Conservation (phyloP, 148 eudicot species). For the Heliamphora exappendiculata region DNA sequence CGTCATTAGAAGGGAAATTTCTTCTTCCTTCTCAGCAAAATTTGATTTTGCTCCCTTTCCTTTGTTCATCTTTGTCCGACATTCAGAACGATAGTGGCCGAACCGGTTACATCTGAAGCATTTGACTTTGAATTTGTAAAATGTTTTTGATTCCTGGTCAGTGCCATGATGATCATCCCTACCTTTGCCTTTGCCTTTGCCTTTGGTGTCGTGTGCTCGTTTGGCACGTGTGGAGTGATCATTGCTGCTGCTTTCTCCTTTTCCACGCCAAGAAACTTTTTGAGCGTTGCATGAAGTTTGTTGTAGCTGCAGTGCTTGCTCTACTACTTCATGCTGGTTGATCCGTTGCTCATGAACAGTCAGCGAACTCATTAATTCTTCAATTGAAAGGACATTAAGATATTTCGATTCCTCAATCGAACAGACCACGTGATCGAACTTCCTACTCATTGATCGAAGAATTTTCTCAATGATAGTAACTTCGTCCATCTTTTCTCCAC, state of each 20-base stretch:
- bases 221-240: too few relatives aligned
- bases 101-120: background rate
- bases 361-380: background rate
- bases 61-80: background rate
- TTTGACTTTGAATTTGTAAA: background rate
- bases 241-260: too few relatives aligned
- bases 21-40: background rate
- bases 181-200: background rate
- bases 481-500: background rate
- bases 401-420: background rate
- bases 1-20: background rate
- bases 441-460: background rate
- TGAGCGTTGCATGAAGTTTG: background rate
- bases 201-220: background rate
- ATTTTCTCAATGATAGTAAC: background rate
- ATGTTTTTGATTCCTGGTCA: background rate
- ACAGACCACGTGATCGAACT: background rate
- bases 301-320: background rate
- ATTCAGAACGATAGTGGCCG: background rate
- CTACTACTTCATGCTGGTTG: background rate
- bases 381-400: slow-evolving; percentile 5
- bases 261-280: background rate
- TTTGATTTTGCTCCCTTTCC: background rate
- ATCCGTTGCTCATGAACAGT: background rate
- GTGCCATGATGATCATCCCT: background rate